phyloP scores from a whole-genome alignment of 2,329 filamentous ascomycete genomes.

The Exophiala sideris region DNA sequence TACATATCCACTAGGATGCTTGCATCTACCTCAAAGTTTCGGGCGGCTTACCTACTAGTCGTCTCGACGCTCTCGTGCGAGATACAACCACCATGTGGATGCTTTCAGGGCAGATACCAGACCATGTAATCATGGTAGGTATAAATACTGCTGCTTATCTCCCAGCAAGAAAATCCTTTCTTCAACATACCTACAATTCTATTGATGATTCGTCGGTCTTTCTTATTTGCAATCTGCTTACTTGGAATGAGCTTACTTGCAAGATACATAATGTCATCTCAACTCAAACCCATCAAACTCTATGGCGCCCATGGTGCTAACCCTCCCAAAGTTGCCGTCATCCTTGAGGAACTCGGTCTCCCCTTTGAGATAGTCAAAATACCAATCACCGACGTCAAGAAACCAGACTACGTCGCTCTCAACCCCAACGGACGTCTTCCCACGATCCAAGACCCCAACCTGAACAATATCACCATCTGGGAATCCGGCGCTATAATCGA shows the following conservation, averaged over 20 bases:
- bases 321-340: slow-evolving; percentile 31
- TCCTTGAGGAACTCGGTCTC: slow-evolving; percentile 34
- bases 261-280: slow-evolving; percentile 10
- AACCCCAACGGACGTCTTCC: slow-evolving; percentile 33
- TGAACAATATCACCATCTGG: slow-evolving; percentile 38
- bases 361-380: slow-evolving; percentile 32
- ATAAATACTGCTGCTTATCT: too few relatives aligned
- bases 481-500: slow-evolving; percentile 46
- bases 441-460: slow-evolving; percentile 38
- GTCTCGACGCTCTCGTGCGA: too few relatives aligned
- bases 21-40: too few relatives aligned
- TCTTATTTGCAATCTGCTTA: neutral
- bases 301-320: slow-evolving; percentile 16
- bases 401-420: slow-evolving; percentile 10
- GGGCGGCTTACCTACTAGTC: too few relatives aligned
- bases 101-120: too few relatives aligned
- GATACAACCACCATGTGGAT: too few relatives aligned
- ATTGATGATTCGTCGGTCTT: too few relatives aligned
- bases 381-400: slow-evolving; percentile 29
- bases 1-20: too few relatives aligned
- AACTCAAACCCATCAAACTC: slow-evolving; percentile 24
- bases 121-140: too few relatives aligned
- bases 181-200: too few relatives aligned
- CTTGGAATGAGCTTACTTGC: neutral
- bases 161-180: too few relatives aligned